Evolutionary conservation across 176 grass and related monocot species (phyloP).

Genomic region (Themeda triandra): DNA sequence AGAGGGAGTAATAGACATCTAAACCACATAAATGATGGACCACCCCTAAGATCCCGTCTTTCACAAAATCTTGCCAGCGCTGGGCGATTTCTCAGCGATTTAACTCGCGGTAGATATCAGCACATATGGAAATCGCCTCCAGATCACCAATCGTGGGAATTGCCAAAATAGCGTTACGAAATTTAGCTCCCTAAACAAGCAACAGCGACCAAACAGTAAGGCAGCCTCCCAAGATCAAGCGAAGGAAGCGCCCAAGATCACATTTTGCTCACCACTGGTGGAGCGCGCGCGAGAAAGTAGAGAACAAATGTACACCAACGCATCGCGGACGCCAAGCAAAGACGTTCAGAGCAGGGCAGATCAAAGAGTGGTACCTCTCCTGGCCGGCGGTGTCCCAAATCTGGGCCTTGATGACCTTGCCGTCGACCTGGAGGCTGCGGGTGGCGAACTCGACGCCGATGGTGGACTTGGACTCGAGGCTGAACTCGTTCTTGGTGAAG

Average conservation of each 20-base stretch:
- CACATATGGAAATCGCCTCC: not conserved
- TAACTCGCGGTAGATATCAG: not conserved
- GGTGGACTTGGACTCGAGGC: constrained; percentile 96
- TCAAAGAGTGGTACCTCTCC: constrained; percentile 49
- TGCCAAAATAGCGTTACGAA: not conserved
- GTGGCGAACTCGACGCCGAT: constrained; percentile 99
- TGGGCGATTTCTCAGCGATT: not conserved
- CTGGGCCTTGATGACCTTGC: constrained; percentile 76
- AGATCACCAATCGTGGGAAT: not conserved
- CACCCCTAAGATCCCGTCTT: constrained; percentile 24
- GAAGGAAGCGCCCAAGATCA: not conserved
- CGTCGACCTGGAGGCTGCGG: constrained; percentile 65
- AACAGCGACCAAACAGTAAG: not conserved
- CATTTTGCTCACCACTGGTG: not conserved
- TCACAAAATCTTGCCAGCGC: not conserved
- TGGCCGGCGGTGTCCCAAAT: constrained; percentile 84
- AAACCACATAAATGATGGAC: constrained; percentile 13
- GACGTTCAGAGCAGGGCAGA: not conserved
- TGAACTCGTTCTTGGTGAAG: constrained; percentile 98
- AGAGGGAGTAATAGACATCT: constrained; percentile 25
- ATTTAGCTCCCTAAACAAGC: constrained; percentile 13
- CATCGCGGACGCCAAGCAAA: not conserved
- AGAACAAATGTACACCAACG: constrained; percentile 12
- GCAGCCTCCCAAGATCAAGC: constrained; percentile 17
- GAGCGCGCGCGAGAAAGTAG: not conserved